Conservation (phyloP, 768 basidiomycete species). For the Kondoa malvinella region DNA sequence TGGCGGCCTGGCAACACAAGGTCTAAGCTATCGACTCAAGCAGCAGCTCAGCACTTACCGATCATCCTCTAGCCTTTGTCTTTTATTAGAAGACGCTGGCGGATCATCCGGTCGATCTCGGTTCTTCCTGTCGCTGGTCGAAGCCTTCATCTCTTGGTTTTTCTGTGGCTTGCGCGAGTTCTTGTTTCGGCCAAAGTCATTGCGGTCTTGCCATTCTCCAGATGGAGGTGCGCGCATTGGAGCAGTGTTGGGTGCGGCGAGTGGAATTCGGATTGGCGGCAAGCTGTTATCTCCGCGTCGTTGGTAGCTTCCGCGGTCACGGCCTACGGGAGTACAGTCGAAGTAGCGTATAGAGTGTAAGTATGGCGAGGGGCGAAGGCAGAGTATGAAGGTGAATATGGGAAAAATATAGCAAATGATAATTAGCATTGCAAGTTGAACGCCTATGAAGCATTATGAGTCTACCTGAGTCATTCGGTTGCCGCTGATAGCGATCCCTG, state of each 20-base stretch:
- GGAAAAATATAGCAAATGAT: background rate
- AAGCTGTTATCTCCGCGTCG: background rate
- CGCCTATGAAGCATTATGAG: background rate
- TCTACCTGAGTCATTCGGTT: background rate
- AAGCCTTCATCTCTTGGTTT: background rate
- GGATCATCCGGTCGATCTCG: background rate
- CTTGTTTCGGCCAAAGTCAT: background rate
- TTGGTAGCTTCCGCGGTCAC: background rate
- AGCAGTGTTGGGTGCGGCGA: background rate
- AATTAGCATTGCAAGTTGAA: background rate
- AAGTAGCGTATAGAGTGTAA: background rate
- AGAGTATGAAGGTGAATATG: background rate
- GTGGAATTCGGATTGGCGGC: background rate
- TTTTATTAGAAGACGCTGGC: background rate
- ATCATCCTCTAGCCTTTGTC: background rate
- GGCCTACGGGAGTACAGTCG: background rate
- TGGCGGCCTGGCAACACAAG: too few relatives aligned
- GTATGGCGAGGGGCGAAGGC: background rate
- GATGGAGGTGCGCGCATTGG: background rate
- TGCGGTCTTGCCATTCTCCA: background rate
- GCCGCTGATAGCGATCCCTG: background rate
- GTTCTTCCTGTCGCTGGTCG: background rate
- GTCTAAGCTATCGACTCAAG: background rate
- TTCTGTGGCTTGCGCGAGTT: background rate
- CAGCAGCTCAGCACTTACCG: background rate